These are phyloP conservation scores for Venturia aucupariae DNA, from an alignment of 2,329 filamentous ascomycete genomes.

Conservation along the genomic window DNA sequence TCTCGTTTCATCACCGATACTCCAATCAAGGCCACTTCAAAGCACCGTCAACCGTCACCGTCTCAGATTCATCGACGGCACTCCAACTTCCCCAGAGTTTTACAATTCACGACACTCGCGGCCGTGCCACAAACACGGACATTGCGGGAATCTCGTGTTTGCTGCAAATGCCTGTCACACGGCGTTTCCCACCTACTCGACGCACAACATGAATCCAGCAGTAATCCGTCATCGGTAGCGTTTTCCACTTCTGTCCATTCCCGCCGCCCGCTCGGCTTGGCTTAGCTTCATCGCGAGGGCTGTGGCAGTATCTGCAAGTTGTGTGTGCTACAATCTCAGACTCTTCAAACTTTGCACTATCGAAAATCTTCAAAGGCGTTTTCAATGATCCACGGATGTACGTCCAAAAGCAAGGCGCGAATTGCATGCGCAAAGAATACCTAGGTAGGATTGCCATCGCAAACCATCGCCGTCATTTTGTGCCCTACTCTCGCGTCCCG, in stretches of 20 bases:
- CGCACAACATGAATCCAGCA: not conserved
- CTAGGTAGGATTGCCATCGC: no score
- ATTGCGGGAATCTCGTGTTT: not conserved
- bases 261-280: not conserved
- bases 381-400: no score
- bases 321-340: no score
- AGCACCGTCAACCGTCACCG: no score
- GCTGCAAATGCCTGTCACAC: not conserved
- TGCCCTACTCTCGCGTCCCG: not conserved
- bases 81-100: not conserved
- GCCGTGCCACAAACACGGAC: not conserved
- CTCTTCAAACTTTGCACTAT: not conserved
- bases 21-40: not conserved
- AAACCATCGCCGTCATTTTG: not conserved
- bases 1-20: not conserved
- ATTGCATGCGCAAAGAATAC: not conserved
- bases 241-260: not conserved
- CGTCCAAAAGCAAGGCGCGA: not conserved
- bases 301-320: no score
- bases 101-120: not conserved
- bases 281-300: not conserved
- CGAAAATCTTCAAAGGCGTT: not conserved
- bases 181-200: not conserved
- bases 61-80: not conserved
- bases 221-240: slow-evolving; percentile 5